Base-by-base conservation (phyloP, 129 eudicot species). In the Helichrysum umbraculigerum region DNA sequence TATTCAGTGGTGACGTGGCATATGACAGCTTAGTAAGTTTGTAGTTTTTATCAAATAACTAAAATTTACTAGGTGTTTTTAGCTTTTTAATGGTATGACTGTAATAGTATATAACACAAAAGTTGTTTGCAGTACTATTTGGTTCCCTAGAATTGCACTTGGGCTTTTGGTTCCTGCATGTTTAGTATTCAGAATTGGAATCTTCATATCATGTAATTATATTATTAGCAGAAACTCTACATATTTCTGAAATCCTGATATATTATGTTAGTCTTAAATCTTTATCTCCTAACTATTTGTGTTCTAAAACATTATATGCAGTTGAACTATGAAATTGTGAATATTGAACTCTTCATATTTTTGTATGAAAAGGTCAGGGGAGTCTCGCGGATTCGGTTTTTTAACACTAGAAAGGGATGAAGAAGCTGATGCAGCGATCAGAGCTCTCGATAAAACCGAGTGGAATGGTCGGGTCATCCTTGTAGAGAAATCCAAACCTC, bases 401-500 rank as follows among this genome's bases (percentile, higher is more conserved):
- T 33, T 65, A 65, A 65, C 70, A 29, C 41, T 65, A 29, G 70
- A 65, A 33, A 65, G 70, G 17, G 70, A 65, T 17, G n/a, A 65
- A 33, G 70, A 65, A 32, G 70, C 70, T 15, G 70, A 65, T 65
- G 70, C 25, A 65, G 70, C 70, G 11, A 65, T 65, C 11, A 65
- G 41, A 32, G 70, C 70, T 29, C 70, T 65, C 2, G 70, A 65
- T n/a, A 65, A 65, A 65, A 65, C 70, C 25, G 15, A 65, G 70
- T 65, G 70, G 70, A 65, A 65, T 9, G 70, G 70, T 4, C 70
- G 70, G 70, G 44, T 65, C 25, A 65, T 65, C 44, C 70, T 65
- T 28, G 70, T 65, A 65, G 70, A 65, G 70, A 65, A 65, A 65
- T 65, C 70, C 11, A 65, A 65, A 65, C 70, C 70, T 32, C 70